A percentile compares a stretch with the other conserved stretches of the same genome.
These are phyloP conservation scores for Saccharomycopsis guyanensis DNA, from an alignment of 805 yeast genomes.

Conservation along the genomic window DNA sequence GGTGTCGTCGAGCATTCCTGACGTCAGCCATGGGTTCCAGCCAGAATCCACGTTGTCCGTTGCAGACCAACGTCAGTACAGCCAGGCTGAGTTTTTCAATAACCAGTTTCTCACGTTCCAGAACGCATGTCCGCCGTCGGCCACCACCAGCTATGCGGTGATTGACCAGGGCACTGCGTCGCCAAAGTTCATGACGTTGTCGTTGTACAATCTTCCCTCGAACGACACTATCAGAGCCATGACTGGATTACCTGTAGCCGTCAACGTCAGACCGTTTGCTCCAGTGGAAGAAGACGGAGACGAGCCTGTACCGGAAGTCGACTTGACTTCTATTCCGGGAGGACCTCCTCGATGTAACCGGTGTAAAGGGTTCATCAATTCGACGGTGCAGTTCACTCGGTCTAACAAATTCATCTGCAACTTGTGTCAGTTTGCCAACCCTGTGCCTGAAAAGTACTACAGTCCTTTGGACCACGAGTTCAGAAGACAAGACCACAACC, in stretches of 20 bases:
- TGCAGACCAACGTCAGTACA: slow-evolving; percentile 29
- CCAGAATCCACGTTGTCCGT: slow-evolving; percentile 21
- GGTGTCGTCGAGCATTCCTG: slow-evolving; percentile 13
- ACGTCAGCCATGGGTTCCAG: slow-evolving; percentile 1
- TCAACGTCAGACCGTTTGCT: slow-evolving; percentile 82
- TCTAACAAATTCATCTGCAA: slow-evolving; percentile 71
- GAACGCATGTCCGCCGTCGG: slow-evolving; percentile 75
- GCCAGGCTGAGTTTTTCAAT: slow-evolving; percentile 31
- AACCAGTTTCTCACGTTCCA: slow-evolving; percentile 61
- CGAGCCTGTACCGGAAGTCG: slow-evolving; percentile 58
- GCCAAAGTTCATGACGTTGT: slow-evolving; percentile 68
- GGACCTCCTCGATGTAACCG: slow-evolving; percentile 88
- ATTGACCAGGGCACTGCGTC: slow-evolving; percentile 81
- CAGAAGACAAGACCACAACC: slow-evolving; percentile 52
- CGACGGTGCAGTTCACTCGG: slow-evolving; percentile 55
- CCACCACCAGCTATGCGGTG: slow-evolving; percentile 61
- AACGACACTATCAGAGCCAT: slow-evolving; percentile 59
- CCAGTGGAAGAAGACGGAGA: slow-evolving; percentile 40
- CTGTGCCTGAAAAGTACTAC: slow-evolving; percentile 58
- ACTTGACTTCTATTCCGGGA: slow-evolving; percentile 34
- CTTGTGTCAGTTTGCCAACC: slow-evolving; percentile 72
- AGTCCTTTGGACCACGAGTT: slow-evolving; percentile 56
- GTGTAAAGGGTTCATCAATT: slow-evolving; percentile 83
- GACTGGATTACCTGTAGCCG: slow-evolving; percentile 73
- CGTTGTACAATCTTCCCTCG: slow-evolving; percentile 79